A percentile compares a stretch with the other conserved stretches of the same genome.
Conservation (phyloP, 108 stramenopile species). For the Ochromonas danica region DNA sequence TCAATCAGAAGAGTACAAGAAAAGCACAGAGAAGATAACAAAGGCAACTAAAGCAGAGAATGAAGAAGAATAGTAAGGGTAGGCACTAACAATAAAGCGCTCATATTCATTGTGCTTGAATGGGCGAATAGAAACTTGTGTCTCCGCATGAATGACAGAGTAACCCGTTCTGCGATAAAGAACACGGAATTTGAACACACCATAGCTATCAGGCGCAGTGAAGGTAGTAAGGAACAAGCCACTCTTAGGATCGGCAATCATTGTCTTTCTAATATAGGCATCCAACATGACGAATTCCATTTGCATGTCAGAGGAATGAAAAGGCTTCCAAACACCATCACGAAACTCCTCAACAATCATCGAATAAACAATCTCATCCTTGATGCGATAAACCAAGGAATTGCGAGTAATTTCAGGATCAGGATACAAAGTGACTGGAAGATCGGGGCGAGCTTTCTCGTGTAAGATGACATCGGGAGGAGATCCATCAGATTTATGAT, state of each 20-base stretch:
- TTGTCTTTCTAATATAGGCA: slow-evolving; percentile 52
- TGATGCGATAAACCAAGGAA: slow-evolving; percentile 62
- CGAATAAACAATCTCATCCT: slow-evolving; percentile 54
- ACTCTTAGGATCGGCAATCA: slow-evolving; percentile 34
- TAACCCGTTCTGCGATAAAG: slow-evolving; percentile 53
- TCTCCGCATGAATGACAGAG: slow-evolving; percentile 40
- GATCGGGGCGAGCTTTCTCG: slow-evolving; percentile 52
- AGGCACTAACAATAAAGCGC: slow-evolving; percentile 51
- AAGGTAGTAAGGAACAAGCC: slow-evolving; percentile 46
- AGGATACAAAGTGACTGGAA: slow-evolving; percentile 54
- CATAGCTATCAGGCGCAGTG: slow-evolving; percentile 57
- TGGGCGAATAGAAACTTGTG: slow-evolving; percentile 55
- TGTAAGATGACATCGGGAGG: slow-evolving; percentile 54
- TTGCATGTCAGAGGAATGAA: slow-evolving; percentile 53
- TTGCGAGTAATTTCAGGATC: slow-evolving; percentile 60
- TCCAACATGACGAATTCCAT: slow-evolving; percentile 65
- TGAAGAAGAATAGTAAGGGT: slow-evolving; percentile 56
- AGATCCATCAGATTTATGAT: slow-evolving; percentile 48
- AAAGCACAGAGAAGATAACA: slow-evolving; percentile 45
- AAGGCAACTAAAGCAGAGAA: slow-evolving; percentile 48
- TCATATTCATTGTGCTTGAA: slow-evolving; percentile 63
- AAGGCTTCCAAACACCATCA: slow-evolving; percentile 51
- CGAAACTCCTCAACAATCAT: slow-evolving; percentile 52
- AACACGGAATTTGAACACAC: slow-evolving; percentile 59
- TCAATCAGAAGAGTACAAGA: slow-evolving; percentile 38